phyloP scores from a whole-genome alignment of 2,329 filamentous ascomycete species.

The Xylariaceae sp. region DNA sequence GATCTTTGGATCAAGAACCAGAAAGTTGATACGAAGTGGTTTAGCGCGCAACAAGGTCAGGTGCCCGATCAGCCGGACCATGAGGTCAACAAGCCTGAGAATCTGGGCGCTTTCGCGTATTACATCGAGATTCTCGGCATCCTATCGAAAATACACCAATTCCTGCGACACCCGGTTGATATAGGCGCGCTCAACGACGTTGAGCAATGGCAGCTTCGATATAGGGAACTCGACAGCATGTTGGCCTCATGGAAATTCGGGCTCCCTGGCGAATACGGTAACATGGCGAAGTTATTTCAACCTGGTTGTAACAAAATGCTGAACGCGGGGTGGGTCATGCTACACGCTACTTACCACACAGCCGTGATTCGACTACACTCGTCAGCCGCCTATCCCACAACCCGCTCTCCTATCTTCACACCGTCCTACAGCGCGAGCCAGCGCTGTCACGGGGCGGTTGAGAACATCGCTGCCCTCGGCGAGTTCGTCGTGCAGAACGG shows the following conservation, averaged over 20 bases:
- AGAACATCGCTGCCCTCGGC: slow-evolving; percentile 73
- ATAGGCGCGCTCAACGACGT: slow-evolving; percentile 81
- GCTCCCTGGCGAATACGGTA: slow-evolving; percentile 77
- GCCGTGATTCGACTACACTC: slow-evolving; percentile 88
- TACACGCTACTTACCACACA: slow-evolving; percentile 86
- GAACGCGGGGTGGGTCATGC: slow-evolving; percentile 83
- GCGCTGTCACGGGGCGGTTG: slow-evolving; percentile 75
- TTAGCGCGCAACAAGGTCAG: slow-evolving; percentile 52
- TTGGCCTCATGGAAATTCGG: slow-evolving; percentile 80
- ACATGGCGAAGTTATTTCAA: slow-evolving; percentile 74
- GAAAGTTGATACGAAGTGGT: slow-evolving; percentile 80
- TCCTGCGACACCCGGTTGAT: slow-evolving; percentile 83
- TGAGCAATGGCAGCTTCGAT: slow-evolving; percentile 82
- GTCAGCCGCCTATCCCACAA: slow-evolving; percentile 87
- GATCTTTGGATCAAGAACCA: slow-evolving; percentile 81
- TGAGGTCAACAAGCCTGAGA: slow-evolving; percentile 66
- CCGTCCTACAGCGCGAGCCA: slow-evolving; percentile 83
- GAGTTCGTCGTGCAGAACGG: slow-evolving; percentile 72
- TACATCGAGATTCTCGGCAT: slow-evolving; percentile 89
- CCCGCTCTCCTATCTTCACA: slow-evolving; percentile 81
- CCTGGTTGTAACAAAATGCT: slow-evolving; percentile 63
- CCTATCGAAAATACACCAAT: slow-evolving; percentile 80
- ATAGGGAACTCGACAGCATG: slow-evolving; percentile 77
- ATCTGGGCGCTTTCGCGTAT: slow-evolving; percentile 81
- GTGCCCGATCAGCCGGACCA: slow-evolving; percentile 51